A percentile compares a stretch with the other conserved stretches of the same genome.
Conservation (phyloP, 257 asterid genomes). For the Solanum peruvianum region DNA sequence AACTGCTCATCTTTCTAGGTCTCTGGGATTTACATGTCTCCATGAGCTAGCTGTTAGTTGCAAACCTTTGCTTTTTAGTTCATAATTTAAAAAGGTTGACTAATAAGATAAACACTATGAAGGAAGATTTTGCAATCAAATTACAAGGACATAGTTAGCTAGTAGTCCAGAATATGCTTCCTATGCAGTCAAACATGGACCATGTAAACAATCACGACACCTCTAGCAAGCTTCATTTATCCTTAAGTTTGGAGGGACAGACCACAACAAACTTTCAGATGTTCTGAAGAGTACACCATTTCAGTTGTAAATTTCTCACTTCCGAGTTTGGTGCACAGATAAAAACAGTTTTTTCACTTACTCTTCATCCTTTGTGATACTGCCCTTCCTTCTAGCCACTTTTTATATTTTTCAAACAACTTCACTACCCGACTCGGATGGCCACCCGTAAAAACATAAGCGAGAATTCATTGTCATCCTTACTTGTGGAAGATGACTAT, state of each 20-base stretch:
- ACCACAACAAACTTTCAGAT: not conserved
- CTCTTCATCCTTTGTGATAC: not conserved
- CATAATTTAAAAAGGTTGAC: not conserved
- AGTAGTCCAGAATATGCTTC: not conserved
- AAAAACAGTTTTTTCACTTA: not conserved
- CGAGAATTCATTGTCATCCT: not conserved
- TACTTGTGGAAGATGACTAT: not conserved
- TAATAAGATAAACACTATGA: not conserved
- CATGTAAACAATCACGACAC: not conserved
- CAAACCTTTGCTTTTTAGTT: not conserved
- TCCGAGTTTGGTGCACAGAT: not conserved
- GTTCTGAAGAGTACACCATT: not conserved
- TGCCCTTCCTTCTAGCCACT: not conserved
- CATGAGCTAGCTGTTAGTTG: not conserved
- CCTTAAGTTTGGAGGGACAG: not conserved
- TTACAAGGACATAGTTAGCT: not conserved
- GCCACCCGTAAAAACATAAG: not conserved
- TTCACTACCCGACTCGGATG: not conserved
- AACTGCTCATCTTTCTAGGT: not conserved
- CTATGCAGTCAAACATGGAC: not conserved
- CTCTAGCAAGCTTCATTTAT: not conserved
- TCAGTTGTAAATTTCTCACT: not conserved
- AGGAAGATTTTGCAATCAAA: not conserved
- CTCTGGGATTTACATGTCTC: not conserved
- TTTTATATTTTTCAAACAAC: not conserved